Evolutionary conservation across 768 basidiomycete species (phyloP), one percentile per base, ranked within the genome.

Genomic region (Agrocybe chaxingu): DNA sequence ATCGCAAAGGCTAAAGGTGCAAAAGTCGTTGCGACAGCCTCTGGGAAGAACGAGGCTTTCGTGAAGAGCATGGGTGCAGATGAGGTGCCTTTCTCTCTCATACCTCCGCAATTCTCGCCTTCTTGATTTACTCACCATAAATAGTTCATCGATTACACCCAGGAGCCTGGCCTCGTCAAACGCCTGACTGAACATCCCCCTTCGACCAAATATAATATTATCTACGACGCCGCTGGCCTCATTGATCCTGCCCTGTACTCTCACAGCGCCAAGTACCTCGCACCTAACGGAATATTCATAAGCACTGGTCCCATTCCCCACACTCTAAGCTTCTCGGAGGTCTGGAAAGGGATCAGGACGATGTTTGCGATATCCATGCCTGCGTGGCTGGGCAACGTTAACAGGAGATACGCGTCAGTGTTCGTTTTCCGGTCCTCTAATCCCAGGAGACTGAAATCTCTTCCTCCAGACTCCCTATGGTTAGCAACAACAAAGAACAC

Each of bases 1-100:
- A 62, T 90, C 10, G 84, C 87, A 7, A 89, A 88, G 60, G 74
- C 79, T 0, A 70, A 70, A 51, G 84, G 84, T 3, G 79, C 79
- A 49, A 68, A 61, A 34, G 85, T 89, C 6, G 69, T 77, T 1
- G 79, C 78, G 0, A 80, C 75, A 19, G 84, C 83, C 8, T 87
- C 84, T 3, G 70, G 59, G 1, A 77, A 72, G 60, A 88, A 87
- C 52, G 75, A 79, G 41, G 70, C 72, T 2, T 78, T 80, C 47
- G 79, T 88, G 24, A 75, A 72, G 8, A 55, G 55, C 0, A 55
- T 83, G 18, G 88, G 89, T 19, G 87, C 83, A 3, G 88, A 89
- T 43, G 75, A 83, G 66, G 82, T 81, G 50, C 12, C 70, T 56
- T 44, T 16, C 31, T 45, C n/a, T 33, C 31, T 10, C n/a, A 13